Evolutionary conservation across 2,329 filamentous ascomycete species (phyloP).

Genomic region (Epichloe aotearoae): DNA sequence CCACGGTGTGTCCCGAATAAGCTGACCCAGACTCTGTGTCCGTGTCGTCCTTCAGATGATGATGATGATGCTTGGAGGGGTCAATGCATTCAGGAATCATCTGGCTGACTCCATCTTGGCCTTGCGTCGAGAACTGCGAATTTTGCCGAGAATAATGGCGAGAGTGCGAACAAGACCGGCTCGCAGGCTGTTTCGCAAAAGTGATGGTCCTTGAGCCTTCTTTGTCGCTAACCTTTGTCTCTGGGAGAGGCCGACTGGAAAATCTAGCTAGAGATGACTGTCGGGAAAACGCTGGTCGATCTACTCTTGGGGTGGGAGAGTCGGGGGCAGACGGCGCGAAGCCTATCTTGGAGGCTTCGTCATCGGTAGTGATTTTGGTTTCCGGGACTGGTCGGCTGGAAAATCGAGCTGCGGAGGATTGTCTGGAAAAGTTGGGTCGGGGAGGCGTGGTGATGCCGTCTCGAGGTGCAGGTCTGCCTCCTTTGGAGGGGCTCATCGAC

Average conservation of each 20-base stretch:
- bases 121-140: slow-evolving; percentile 20
- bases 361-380: slow-evolving; percentile 51
- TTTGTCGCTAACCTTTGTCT: slow-evolving; percentile 40
- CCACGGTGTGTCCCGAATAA: slow-evolving; percentile 47
- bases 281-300: slow-evolving; percentile 25
- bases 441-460: slow-evolving; percentile 14
- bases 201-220: slow-evolving; percentile 48
- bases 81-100: slow-evolving; percentile 29
- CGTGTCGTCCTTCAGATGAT: slow-evolving; percentile 4
- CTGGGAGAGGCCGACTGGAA: slow-evolving; percentile 48
- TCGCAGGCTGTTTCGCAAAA: slow-evolving; percentile 35
- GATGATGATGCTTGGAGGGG: slow-evolving; percentile 7
- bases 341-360: slow-evolving; percentile 50
- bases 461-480: slow-evolving; percentile 2
- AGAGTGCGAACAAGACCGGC: slow-evolving; percentile 8
- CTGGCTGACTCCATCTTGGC: slow-evolving; percentile 23
- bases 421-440: slow-evolving; percentile 36
- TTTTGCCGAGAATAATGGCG: slow-evolving; percentile 20
- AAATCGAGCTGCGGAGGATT: slow-evolving; percentile 47
- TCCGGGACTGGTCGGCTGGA: slow-evolving; percentile 61
- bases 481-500: slow-evolving; percentile 14
- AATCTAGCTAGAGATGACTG: slow-evolving; percentile 43
- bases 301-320: slow-evolving; percentile 15
- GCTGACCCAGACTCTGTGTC: slow-evolving; percentile 24
- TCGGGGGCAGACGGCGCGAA: slow-evolving; percentile 36